These are phyloP conservation scores for Nothophaeocryptopus gaeumannii DNA, from an alignment of 2,329 filamentous ascomycete species.

Conservation along the genomic window DNA sequence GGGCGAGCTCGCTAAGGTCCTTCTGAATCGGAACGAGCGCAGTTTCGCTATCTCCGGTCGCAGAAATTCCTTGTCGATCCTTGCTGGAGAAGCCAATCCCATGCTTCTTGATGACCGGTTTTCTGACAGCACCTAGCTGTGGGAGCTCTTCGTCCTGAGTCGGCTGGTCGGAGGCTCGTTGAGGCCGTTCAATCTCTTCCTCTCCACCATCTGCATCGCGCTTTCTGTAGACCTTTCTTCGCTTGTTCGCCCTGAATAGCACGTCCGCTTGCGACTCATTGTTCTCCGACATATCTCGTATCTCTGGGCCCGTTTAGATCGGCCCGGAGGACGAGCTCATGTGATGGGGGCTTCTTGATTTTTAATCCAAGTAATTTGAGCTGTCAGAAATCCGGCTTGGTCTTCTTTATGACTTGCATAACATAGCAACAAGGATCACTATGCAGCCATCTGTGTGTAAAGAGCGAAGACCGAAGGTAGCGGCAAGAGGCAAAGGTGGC, in stretches of 20 bases:
- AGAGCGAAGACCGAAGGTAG: no score
- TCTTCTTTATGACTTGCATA: no score
- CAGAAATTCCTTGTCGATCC: neutral
- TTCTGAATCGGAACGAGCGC: constrained; percentile 16
- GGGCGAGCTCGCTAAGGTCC: constrained; percentile 27
- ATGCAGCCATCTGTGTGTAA: no score
- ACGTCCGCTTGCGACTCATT: constrained; percentile 22
- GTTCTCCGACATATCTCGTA: constrained; percentile 4
- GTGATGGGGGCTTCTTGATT: neutral
- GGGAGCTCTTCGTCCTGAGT: neutral
- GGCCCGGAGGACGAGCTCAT: neutral
- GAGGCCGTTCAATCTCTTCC: neutral
- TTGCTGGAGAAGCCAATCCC: constrained; percentile 30
- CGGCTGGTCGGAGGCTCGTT: neutral
- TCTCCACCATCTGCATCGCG: constrained; percentile 34
- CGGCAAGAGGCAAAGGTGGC: no score
- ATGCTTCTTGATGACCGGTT: constrained; percentile 25
- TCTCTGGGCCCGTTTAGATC: neutral
- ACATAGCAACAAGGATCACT: no score
- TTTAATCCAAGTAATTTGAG: neutral
- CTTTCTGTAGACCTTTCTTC: constrained; percentile 51
- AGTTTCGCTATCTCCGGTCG: constrained; percentile 1
- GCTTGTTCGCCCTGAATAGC: constrained; percentile 50
- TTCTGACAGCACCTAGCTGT: constrained; percentile 10
- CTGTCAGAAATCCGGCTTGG: no score